Conservation (phyloP, 1,284 basidiomycete genomes). For the Xerocomus amazonicus region DNA sequence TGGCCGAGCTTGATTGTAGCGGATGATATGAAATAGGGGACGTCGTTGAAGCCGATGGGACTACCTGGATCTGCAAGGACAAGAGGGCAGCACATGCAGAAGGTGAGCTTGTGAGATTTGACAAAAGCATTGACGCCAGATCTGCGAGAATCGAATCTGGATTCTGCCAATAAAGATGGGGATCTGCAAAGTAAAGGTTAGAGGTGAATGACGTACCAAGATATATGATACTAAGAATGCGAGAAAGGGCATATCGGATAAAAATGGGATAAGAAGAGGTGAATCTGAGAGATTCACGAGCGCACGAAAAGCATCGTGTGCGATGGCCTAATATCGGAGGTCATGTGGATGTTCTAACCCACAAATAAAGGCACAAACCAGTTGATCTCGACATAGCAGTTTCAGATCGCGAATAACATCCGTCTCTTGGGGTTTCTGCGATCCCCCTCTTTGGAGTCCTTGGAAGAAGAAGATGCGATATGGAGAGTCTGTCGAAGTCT, state of each 20-base stretch:
- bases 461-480: slow-evolving; percentile 74
- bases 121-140: slow-evolving; percentile 94
- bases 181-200: slow-evolving; percentile 11
- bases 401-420: slow-evolving; percentile 77
- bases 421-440: slow-evolving; percentile 60
- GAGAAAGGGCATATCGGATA: slow-evolving; percentile 77
- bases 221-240: slow-evolving; percentile 89
- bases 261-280: slow-evolving; percentile 60
- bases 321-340: slow-evolving; percentile 59
- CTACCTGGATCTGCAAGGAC: slow-evolving; percentile 62
- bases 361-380: slow-evolving; percentile 44
- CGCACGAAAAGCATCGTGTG: slow-evolving; percentile 94
- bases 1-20: slow-evolving; percentile 70
- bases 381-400: slow-evolving; percentile 81
- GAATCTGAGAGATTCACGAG: slow-evolving; percentile 94
- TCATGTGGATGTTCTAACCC: slow-evolving; percentile 14
- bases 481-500: slow-evolving; percentile 71
- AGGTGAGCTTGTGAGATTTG: slow-evolving; percentile 86
- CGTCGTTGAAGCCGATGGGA: slow-evolving; percentile 42
- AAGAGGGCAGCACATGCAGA: slow-evolving; percentile 67
- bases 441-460: slow-evolving; percentile 46
- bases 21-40: slow-evolving; percentile 55
- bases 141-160: slow-evolving; percentile 88
- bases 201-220: slow-evolving; percentile 58
- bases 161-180: slow-evolving; percentile 51